Evolutionary conservation across 495 filamentous ascomycete species (phyloP).

Genomic region (Astrothelium subdiscretum): DNA sequence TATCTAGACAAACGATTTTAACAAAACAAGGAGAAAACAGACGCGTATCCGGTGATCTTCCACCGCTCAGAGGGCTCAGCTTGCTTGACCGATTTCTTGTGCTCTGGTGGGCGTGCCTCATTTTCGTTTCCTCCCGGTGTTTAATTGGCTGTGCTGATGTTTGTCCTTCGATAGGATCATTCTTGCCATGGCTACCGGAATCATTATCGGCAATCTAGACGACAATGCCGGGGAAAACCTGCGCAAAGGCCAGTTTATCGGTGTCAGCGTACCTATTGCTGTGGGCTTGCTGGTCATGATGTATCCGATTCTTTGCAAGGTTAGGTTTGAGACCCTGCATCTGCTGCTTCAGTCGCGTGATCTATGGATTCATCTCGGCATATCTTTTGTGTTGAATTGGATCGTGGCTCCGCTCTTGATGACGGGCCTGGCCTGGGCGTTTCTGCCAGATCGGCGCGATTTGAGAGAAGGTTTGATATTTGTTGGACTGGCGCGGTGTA

Average conservation of each 20-base stretch:
- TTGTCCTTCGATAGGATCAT: slow-evolving; percentile 47
- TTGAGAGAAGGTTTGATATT: slow-evolving; percentile 30
- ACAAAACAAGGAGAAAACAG: too few species aligned
- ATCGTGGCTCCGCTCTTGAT: slow-evolving; percentile 81
- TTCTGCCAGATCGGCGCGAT: slow-evolving; percentile 28
- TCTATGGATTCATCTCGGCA: slow-evolving; percentile 69
- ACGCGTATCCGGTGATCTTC: too few species aligned
- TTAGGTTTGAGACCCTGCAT: slow-evolving; percentile 73
- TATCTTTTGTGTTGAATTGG: slow-evolving; percentile 80
- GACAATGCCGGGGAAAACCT: slow-evolving; percentile 47
- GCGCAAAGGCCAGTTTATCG: slow-evolving; percentile 59
- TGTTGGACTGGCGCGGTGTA: slow-evolving; percentile 30
- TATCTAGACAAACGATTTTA: too few species aligned
- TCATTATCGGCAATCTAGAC: slow-evolving; percentile 72
- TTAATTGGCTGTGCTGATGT: background rate
- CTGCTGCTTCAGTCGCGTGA: slow-evolving; percentile 46
- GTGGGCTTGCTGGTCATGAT: slow-evolving; percentile 84
- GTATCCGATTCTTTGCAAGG: slow-evolving; percentile 91
- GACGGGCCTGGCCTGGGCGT: slow-evolving; percentile 44
- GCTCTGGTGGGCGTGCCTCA: too few species aligned
- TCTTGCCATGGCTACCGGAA: slow-evolving; percentile 69
- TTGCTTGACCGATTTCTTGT: too few species aligned
- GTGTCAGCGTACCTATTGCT: slow-evolving; percentile 68
- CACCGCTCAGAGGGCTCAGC: too few species aligned
- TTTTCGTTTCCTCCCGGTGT: too few species aligned